phyloP scores from a whole-genome alignment of 2,329 filamentous ascomycete genomes.

The Diplodia sapinea region DNA sequence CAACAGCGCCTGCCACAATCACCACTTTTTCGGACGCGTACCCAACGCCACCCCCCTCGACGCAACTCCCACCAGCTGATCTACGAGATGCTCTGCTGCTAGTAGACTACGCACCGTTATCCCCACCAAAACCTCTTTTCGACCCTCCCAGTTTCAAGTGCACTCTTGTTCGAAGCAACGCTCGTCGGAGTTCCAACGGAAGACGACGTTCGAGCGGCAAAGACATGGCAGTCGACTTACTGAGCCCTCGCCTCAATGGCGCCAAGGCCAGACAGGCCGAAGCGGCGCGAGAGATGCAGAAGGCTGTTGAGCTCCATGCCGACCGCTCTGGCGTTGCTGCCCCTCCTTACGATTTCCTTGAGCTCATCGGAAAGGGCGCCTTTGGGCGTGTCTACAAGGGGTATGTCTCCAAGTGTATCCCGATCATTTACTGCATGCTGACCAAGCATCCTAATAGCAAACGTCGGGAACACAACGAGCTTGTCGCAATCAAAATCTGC shows the following conservation, averaged over 20 bases:
- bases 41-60: conserved; percentile 18
- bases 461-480: conserved; percentile 50
- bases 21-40: conserved; percentile 1
- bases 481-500: conserved; percentile 82
- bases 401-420: conserved; percentile 39
- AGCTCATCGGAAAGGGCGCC: conserved; percentile 76
- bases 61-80: conserved; percentile 8
- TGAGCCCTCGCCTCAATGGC: conserved; percentile 33
- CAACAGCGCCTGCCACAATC: neutral
- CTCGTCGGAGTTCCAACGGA: conserved; percentile 10
- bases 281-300: conserved; percentile 74
- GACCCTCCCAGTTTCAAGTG: conserved; percentile 1
- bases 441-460: conserved; percentile 39
- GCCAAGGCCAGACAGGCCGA: conserved; percentile 67
- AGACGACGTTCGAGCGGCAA: conserved; percentile 20
- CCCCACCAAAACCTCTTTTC: conserved; percentile 10
- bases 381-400: conserved; percentile 77
- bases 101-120: neutral
- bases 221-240: conserved; percentile 18
- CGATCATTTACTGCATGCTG: conserved; percentile 31
- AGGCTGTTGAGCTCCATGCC: conserved; percentile 66
- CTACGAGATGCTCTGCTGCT: conserved; percentile 19
- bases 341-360: conserved; percentile 70
- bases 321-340: conserved; percentile 64
- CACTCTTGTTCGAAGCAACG: conserved; percentile 26